Evolutionary conservation across 1,139 yeast species (phyloP).

Genomic region (Yamadazyma kanchanaburiensis): DNA sequence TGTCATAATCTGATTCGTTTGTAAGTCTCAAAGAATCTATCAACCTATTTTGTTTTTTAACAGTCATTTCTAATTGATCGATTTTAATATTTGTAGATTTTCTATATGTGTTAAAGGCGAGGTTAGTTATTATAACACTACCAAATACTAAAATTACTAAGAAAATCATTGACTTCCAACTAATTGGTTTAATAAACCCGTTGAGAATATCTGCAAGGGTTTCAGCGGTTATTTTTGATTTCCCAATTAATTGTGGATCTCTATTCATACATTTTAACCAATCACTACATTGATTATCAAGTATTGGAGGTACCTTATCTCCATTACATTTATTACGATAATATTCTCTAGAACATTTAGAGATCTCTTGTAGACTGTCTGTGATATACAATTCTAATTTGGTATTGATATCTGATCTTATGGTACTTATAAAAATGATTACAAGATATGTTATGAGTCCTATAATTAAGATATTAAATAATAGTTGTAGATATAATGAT

Average conservation of each 20-base stretch:
- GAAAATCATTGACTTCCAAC: conserved; percentile 68
- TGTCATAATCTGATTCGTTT: conserved; percentile 6
- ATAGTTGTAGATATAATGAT: conserved; percentile 68
- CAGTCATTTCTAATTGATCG: conserved; percentile 12
- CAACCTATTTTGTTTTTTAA: conserved; percentile 13
- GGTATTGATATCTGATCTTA: conserved; percentile 67
- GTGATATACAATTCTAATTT: conserved; percentile 63
- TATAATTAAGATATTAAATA: conserved; percentile 60
- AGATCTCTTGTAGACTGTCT: conserved; percentile 63
- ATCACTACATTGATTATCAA: conserved; percentile 64
- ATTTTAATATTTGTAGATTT: conserved; percentile 13
- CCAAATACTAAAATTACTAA: conserved; percentile 17
- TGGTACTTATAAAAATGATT: conserved; percentile 53
- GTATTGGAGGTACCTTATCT: conserved; percentile 59
- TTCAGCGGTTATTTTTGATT: conserved; percentile 75
- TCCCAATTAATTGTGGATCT: conserved; percentile 77
- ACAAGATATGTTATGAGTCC: conserved; percentile 53
- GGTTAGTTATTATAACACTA: conserved; percentile 18
- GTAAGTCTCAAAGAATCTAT: conserved; percentile 7
- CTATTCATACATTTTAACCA: conserved; percentile 88
- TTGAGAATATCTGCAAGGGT: conserved; percentile 79
- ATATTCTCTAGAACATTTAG: conserved; percentile 69
- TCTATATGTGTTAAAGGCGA: conserved; percentile 20
- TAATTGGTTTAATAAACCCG: conserved; percentile 70
- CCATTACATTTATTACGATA: conserved; percentile 62